Conservation (phyloP, 129 eudicot species). For the Logfia minima region DNA sequence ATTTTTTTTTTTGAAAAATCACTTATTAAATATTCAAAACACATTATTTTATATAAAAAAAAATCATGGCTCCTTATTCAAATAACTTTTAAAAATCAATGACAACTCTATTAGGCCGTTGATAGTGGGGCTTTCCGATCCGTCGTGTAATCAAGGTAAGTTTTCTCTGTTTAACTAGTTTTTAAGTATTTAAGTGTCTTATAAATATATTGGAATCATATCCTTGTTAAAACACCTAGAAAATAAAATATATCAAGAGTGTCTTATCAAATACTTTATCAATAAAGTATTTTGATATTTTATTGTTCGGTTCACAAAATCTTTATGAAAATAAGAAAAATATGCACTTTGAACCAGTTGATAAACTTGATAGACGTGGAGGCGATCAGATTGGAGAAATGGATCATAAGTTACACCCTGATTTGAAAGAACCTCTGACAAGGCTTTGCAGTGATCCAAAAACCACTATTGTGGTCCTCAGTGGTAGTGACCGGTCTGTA, state of each 20-base stretch:
- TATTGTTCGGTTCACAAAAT: too few species aligned
- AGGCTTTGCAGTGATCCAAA: constrained; percentile 74
- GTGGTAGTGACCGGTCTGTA: constrained; percentile 80
- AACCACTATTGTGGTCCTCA: constrained; percentile 80
- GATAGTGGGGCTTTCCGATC: background rate
- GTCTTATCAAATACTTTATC: too few species aligned
- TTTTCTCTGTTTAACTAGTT: background rate
- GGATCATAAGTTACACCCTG: constrained; percentile 91
- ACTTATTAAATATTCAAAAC: too few species aligned
- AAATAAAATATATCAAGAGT: too few species aligned
- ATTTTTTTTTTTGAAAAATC: too few species aligned
- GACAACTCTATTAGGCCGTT: background rate
- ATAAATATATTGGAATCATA: too few species aligned
- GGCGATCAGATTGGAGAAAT: constrained; percentile 93
- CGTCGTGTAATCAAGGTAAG: background rate
- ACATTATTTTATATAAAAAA: too few species aligned
- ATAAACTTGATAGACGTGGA: constrained; percentile 79
- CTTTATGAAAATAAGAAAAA: too few species aligned
- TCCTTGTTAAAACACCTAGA: background rate
- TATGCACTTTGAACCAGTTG: constrained; percentile 84
- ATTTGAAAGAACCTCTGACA: constrained; percentile 54
- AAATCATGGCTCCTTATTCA: too few species aligned
- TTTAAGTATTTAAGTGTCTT: background rate
- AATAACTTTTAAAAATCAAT: too few species aligned
- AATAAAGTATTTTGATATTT: too few species aligned